Percentiles rank a stretch among this genome's conserved stretches.
phyloP scores from a whole-genome alignment of 148 eudicot genomes.

The Hydrangea macrophylla region DNA sequence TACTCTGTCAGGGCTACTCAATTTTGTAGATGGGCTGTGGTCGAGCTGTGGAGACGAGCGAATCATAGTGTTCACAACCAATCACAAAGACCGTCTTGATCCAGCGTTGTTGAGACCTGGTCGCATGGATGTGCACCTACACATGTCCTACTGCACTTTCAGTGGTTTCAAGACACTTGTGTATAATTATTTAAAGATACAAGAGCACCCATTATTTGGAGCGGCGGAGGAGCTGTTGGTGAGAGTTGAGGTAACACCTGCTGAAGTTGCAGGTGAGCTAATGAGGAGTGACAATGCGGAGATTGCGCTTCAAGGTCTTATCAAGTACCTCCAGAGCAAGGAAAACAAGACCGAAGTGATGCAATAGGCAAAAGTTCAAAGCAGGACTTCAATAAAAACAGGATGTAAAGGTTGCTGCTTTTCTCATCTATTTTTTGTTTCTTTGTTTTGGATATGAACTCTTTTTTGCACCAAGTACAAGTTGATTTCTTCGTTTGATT shows the following conservation, averaged over 20 bases:
- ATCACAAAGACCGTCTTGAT: constrained; percentile 49
- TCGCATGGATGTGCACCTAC: constrained; percentile 49
- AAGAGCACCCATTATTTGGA: constrained; percentile 25
- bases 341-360: not conserved
- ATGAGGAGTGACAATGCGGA: constrained; percentile 36
- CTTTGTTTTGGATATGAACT: no score
- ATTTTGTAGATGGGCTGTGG: constrained; percentile 57
- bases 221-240: constrained; percentile 17
- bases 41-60: constrained; percentile 53
- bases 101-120: constrained; percentile 49
- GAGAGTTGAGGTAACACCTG: constrained; percentile 38
- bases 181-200: constrained; percentile 27
- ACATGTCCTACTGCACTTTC: constrained; percentile 49
- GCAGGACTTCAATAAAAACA: no score
- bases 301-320: constrained; percentile 20
- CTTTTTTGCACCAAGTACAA: not conserved
- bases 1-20: constrained; percentile 47
- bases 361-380: not conserved
- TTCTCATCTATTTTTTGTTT: no score
- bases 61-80: constrained; percentile 48
- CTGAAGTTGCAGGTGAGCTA: constrained; percentile 44
- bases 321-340: constrained; percentile 26
- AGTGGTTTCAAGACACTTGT: constrained; percentile 40
- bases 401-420: no score
- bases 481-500: not conserved